These are phyloP conservation scores for Sclerotinia sclerotiorum DNA, from an alignment of 2,329 filamentous ascomycete species.

Conservation along the genomic window DNA sequence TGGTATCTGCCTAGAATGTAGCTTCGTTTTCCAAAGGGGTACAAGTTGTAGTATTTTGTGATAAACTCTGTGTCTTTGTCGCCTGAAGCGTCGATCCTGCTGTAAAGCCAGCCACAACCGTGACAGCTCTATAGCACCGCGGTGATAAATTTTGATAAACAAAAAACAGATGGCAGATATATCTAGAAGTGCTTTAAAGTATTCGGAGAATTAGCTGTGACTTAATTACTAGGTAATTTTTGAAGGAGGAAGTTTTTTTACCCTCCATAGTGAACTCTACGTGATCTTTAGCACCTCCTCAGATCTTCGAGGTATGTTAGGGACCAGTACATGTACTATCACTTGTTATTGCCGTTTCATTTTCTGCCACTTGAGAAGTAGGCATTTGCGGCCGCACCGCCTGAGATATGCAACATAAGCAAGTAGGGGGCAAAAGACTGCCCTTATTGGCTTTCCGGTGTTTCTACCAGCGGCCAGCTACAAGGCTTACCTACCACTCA, in stretches of 20 bases:
- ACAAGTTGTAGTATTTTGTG: too few species aligned
- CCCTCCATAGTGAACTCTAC: too few species aligned
- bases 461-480: background rate
- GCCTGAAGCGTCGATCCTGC: too few species aligned
- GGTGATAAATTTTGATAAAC: background rate
- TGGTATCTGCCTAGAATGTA: background rate
- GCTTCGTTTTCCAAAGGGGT: background rate
- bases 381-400: background rate
- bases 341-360: background rate
- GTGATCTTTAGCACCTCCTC: background rate
- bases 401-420: background rate
- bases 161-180: background rate
- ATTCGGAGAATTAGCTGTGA: too few species aligned
- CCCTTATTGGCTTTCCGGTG: background rate
- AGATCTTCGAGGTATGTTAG: background rate
- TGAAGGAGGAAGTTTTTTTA: accelerated
- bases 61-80: too few species aligned
- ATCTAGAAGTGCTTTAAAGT: too few species aligned
- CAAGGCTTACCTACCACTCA: too few species aligned
- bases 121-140: too few species aligned
- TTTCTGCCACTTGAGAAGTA: background rate
- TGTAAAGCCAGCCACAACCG: too few species aligned
- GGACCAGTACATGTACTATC: background rate
- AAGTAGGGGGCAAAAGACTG: background rate
- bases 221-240: background rate